Conservation (phyloP, 768 basidiomycete species). For the Rhodocollybia butyracea region DNA sequence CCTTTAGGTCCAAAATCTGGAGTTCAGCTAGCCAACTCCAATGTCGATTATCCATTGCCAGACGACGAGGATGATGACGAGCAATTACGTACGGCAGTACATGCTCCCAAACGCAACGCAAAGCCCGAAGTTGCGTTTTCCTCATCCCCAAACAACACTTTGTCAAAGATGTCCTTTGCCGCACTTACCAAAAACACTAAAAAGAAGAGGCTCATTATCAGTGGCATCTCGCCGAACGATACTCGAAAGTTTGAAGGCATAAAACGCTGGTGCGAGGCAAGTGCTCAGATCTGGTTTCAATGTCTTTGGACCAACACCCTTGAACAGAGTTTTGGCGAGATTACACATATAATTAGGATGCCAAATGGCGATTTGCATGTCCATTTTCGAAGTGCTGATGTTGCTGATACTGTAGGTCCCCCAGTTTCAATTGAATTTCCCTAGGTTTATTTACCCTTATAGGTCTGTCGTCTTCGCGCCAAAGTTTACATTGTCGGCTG, state of each 20-base stretch:
- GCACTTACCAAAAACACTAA: constrained; percentile 45
- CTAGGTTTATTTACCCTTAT: neutral
- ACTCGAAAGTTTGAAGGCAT: constrained; percentile 61
- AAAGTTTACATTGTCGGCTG: constrained; percentile 71
- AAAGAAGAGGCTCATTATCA: constrained; percentile 66
- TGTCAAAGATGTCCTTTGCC: constrained; percentile 35
- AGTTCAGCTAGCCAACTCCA: constrained; percentile 18
- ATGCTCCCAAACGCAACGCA: neutral
- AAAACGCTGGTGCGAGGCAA: constrained; percentile 75
- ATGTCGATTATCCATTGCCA: constrained; percentile 11
- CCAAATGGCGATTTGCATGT: constrained; percentile 79
- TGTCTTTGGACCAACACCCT: neutral
- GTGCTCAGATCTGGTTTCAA: constrained; percentile 16
- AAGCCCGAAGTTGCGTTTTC: constrained; percentile 36
- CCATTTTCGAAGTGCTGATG: constrained; percentile 69
- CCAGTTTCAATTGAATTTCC: neutral
- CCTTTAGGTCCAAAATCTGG: constrained; percentile 30
- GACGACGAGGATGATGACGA: constrained; percentile 26
- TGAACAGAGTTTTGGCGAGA: constrained; percentile 69
- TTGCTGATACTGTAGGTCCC: constrained; percentile 73
- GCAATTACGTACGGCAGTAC: constrained; percentile 14
- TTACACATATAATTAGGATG: constrained; percentile 68
- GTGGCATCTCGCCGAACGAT: constrained; percentile 63
- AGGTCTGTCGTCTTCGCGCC: constrained; percentile 80
- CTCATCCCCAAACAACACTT: constrained; percentile 17